Evolutionary conservation across 2,329 filamentous ascomycete genomes (phyloP).

Genomic region (Aspergillus sp.): DNA sequence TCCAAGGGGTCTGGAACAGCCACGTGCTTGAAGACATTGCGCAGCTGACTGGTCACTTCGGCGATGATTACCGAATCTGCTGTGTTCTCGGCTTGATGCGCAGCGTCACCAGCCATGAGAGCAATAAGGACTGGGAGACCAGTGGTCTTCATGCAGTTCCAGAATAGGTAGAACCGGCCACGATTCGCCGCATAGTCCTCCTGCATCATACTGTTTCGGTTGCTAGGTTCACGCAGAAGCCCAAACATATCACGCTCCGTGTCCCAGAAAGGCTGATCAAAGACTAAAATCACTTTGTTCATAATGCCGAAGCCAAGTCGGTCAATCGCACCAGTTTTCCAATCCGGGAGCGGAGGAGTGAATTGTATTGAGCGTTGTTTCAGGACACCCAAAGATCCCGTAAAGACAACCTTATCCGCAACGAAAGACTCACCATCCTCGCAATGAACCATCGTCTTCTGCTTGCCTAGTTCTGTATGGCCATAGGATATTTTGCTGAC

Average conservation of each 20-base stretch:
- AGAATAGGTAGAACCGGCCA: constrained; percentile 97
- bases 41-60: constrained; percentile 78
- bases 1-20: constrained; percentile 77
- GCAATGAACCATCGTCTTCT: constrained; percentile 67
- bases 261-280: constrained; percentile 90
- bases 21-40: constrained; percentile 67
- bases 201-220: constrained; percentile 71
- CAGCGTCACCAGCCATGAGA: constrained; percentile 93
- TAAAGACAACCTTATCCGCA: constrained; percentile 90
- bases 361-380: constrained; percentile 82
- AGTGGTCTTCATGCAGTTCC: constrained; percentile 88
- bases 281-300: constrained; percentile 94
- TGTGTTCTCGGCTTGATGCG: constrained; percentile 79
- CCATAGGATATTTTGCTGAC: constrained; percentile 74
- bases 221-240: constrained; percentile 73
- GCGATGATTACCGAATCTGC: constrained; percentile 73
- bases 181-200: constrained; percentile 75
- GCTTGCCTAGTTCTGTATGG: constrained; percentile 42
- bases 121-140: constrained; percentile 86
- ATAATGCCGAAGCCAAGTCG: constrained; percentile 89
- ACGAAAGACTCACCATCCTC: constrained; percentile 74
- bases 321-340: constrained; percentile 78
- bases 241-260: constrained; percentile 89
- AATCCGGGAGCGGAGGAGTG: constrained; percentile 81
- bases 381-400: constrained; percentile 84